Evolutionary conservation across 1,139 yeast genomes (phyloP).

Genomic region (Kodamaea ohmeri): DNA sequence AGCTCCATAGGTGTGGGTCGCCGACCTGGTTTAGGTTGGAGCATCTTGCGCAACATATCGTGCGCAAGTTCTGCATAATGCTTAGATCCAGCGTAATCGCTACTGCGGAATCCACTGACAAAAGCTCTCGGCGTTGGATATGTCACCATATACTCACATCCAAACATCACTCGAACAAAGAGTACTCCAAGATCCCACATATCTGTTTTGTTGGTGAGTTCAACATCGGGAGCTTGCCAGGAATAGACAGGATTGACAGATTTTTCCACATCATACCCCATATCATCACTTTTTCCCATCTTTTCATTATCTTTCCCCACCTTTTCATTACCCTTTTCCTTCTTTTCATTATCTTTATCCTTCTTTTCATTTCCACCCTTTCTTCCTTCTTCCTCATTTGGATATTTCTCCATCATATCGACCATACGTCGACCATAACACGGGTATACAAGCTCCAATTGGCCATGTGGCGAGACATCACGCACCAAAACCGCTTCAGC

Average conservation of each 20-base stretch:
- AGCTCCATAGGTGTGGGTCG: slow-evolving; percentile 82
- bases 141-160: slow-evolving; percentile 42
- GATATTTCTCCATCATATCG: slow-evolving; percentile 2
- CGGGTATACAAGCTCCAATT: not conserved
- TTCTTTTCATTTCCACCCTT: too few species aligned
- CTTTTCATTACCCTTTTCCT: too few species aligned
- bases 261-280: too few species aligned
- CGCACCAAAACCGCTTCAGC: slow-evolving; percentile 52
- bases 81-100: slow-evolving; percentile 29
- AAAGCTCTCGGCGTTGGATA: slow-evolving; percentile 65
- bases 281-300: too few species aligned
- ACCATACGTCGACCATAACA: slow-evolving; percentile 6
- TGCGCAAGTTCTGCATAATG: slow-evolving; percentile 43
- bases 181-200: slow-evolving; percentile 89
- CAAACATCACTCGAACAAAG: slow-evolving; percentile 69
- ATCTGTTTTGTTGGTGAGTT: slow-evolving; percentile 76
- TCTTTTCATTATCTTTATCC: too few species aligned
- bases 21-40: slow-evolving; percentile 63
- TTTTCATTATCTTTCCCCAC: too few species aligned
- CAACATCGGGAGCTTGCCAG: slow-evolving; percentile 4
- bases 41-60: slow-evolving; percentile 66
- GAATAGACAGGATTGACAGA: not conserved
- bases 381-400: slow-evolving; percentile 1
- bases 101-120: slow-evolving; percentile 40
- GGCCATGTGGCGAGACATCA: slow-evolving; percentile 12